Evolutionary conservation across 768 basidiomycete genomes (phyloP).

Genomic region (Neoboletus subvelutipes): DNA sequence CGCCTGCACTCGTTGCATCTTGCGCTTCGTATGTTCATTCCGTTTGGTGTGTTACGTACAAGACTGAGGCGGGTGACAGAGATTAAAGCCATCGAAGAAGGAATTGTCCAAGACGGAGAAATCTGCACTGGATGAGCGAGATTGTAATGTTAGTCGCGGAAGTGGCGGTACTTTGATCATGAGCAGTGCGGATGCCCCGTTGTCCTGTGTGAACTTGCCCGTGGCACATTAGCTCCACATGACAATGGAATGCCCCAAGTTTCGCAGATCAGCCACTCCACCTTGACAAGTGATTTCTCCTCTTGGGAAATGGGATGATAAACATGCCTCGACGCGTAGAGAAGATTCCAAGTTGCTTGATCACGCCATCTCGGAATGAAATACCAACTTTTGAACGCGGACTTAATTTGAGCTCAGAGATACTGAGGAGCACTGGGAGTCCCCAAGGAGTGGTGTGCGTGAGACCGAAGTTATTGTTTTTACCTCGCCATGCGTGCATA

Average conservation of each 20-base stretch:
- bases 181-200: not conserved
- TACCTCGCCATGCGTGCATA: not conserved
- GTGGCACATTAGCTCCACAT: not conserved
- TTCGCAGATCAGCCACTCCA: not conserved
- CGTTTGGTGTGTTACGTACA: not conserved
- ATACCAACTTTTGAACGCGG: not conserved
- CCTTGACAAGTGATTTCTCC: not conserved
- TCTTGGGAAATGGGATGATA: not conserved
- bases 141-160: not conserved
- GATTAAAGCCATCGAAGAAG: slow-evolving; percentile 32
- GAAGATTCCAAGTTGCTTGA: not conserved
- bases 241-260: too few relatives aligned
- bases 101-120: slow-evolving; percentile 18
- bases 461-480: not conserved
- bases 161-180: not conserved
- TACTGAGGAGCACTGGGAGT: not conserved
- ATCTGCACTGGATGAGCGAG: slow-evolving; percentile 8
- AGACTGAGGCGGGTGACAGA: slow-evolving; percentile 17
- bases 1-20: slow-evolving; percentile 32
- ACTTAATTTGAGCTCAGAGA: not conserved
- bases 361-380: not conserved
- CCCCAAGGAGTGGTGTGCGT: not conserved
- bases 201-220: not conserved
- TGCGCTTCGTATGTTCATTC: slow-evolving; percentile 26
- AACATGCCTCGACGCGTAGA: not conserved